A percentile compares a stretch with the other conserved stretches of the same genome.
Evolutionary conservation across 306 rosid species (phyloP).

Genomic region (Casuarina glauca): DNA sequence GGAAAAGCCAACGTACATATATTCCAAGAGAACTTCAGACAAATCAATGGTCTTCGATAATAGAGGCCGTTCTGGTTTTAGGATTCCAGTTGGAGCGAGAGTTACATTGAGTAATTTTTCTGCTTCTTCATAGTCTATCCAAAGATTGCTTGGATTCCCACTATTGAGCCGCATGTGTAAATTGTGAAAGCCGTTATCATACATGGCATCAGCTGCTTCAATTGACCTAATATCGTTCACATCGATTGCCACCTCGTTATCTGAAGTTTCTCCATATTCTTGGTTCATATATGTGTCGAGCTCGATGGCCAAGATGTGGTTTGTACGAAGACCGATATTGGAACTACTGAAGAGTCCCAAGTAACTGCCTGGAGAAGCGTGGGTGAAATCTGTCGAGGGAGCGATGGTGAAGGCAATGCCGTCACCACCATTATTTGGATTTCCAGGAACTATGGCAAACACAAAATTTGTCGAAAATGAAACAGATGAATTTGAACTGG

Average conservation of each 20-base stretch:
- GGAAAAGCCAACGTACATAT: constrained; percentile 42
- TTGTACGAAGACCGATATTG: background rate
- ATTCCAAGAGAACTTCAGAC: constrained; percentile 15
- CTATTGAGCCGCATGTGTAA: constrained; percentile 19
- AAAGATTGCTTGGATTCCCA: constrained; percentile 27
- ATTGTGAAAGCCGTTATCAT: background rate
- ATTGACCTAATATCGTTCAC: constrained; percentile 26
- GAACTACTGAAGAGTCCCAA: background rate
- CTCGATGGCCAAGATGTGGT: constrained; percentile 43
- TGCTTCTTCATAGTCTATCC: constrained; percentile 3
- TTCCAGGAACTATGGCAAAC: background rate
- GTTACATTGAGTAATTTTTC: constrained; percentile 17
- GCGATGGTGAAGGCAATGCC: constrained; percentile 34
- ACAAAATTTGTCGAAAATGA: constrained; percentile 6
- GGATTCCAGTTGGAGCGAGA: constrained; percentile 15
- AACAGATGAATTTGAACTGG: background rate
- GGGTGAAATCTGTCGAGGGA: constrained; percentile 26
- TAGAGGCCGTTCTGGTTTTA: constrained; percentile 28
- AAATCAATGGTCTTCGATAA: constrained; percentile 9
- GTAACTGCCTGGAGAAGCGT: background rate
- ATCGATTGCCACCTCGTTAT: constrained; percentile 38
- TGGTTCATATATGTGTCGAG: background rate
- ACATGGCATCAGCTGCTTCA: background rate
- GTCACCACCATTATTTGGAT: background rate
- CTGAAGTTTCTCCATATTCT: too few species aligned